phyloP scores from a whole-genome alignment of 768 basidiomycete genomes.

The Phanerochaete carnosa region DNA sequence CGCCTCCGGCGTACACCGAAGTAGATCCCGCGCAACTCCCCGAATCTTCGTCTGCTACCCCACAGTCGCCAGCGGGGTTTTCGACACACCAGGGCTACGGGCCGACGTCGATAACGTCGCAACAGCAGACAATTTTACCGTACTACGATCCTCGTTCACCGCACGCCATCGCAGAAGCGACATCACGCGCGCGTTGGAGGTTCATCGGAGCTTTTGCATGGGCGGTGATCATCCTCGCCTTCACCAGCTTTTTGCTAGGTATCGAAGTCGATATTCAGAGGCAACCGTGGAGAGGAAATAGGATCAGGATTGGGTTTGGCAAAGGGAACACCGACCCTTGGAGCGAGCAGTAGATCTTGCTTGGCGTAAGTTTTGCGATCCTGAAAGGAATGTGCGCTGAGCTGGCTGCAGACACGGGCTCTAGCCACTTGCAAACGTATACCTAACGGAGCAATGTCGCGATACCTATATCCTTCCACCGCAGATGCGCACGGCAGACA shows the following conservation, averaged over 20 bases:
- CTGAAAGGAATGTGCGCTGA: neutral
- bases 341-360: slow-evolving; percentile 1
- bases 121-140: slow-evolving; percentile 35
- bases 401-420: neutral
- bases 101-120: slow-evolving; percentile 39
- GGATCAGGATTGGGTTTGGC: slow-evolving; percentile 4
- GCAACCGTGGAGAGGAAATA: slow-evolving; percentile 9
- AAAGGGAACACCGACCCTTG: slow-evolving; percentile 7
- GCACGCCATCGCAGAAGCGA: slow-evolving; percentile 35
- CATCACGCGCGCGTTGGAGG: slow-evolving; percentile 38
- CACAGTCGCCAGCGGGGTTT: slow-evolving; percentile 10
- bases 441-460: neutral
- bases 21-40: slow-evolving; percentile 11
- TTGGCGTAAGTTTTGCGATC: neutral
- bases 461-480: neutral
- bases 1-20: slow-evolving; percentile 26
- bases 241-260: slow-evolving; percentile 26
- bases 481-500: neutral
- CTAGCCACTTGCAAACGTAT: neutral
- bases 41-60: slow-evolving; percentile 2
- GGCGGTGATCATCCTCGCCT: slow-evolving; percentile 31
- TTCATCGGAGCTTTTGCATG: slow-evolving; percentile 40
- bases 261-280: slow-evolving; percentile 19
- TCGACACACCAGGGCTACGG: slow-evolving; percentile 26
- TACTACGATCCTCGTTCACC: slow-evolving; percentile 42